phyloP scores from a whole-genome alignment of 1,139 yeast species.

The Yamadazyma dendronema region DNA sequence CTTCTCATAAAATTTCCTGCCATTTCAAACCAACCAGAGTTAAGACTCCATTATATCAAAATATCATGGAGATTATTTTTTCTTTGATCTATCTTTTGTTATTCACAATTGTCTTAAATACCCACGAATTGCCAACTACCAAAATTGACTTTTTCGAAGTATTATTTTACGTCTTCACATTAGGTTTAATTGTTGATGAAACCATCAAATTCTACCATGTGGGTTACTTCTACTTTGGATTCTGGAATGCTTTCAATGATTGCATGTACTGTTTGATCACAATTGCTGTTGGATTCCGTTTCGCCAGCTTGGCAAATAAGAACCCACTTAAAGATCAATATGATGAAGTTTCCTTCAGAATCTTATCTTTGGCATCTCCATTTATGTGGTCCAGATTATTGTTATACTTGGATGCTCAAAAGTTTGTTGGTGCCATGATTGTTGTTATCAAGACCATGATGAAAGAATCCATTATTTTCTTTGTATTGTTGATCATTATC shows the following conservation, averaged over 20 bases:
- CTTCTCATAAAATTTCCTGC: constrained; percentile 52
- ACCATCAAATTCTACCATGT: constrained; percentile 69
- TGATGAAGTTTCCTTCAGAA: constrained; percentile 67
- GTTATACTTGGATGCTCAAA: constrained; percentile 72
- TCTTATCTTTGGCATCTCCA: constrained; percentile 81
- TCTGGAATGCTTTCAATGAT: constrained; percentile 81
- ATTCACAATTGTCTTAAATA: constrained; percentile 66
- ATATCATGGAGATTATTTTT: constrained; percentile 64
- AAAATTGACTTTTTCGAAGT: constrained; percentile 46
- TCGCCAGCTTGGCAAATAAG: constrained; percentile 41
- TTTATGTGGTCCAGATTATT: constrained; percentile 81
- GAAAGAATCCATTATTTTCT: constrained; percentile 80
- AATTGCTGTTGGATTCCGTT: constrained; percentile 55
- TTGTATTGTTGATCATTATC: constrained; percentile 67
- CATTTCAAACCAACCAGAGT: constrained; percentile 84
- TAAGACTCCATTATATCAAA: constrained; percentile 83
- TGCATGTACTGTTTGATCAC: constrained; percentile 56
- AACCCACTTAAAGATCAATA: constrained; percentile 36
- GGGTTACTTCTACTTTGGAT: constrained; percentile 69
- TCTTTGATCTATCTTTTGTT: constrained; percentile 63
- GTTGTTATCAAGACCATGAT: constrained; percentile 83
- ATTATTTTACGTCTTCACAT: constrained; percentile 61
- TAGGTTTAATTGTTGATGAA: constrained; percentile 69
- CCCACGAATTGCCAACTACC: constrained; percentile 32
- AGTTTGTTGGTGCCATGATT: constrained; percentile 86